Evolutionary conservation across 2,329 filamentous ascomycete genomes (phyloP), one percentile per base, ranked within the genome.

Genomic region (Sphaerulina musiva): DNA sequence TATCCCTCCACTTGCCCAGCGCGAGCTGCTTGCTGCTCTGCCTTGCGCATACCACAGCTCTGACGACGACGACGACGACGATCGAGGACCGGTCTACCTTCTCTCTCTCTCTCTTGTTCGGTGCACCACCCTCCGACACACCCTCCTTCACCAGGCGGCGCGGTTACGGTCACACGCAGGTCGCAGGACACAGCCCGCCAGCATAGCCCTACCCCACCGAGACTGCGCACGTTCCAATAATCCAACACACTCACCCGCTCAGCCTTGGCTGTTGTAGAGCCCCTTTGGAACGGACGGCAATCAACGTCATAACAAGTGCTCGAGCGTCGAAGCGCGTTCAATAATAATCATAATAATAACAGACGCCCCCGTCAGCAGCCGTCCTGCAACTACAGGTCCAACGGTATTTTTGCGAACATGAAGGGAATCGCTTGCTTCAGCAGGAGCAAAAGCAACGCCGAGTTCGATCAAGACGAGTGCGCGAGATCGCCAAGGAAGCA

Each of bases 371-470:
- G 20, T 4, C 26, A 29, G 26, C 50, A 38, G 42, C 32, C 48
- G 38, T 46, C 40, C 39, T 43, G 26, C 26, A 29, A 29, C 46
- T 34, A 50, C 48, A 45, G 32, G 12, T 38, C 20, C n/a, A 31
- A 48, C 46, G 40, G 41, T 14, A 38, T 36, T 40, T 45, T 36
- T 36, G 14, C 31, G 31, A 38, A 44, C 12, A 64, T 31, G 38
- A 68, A 67, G 66, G 60, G 55, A 14, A 55, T 68, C 51, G 63
- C 56, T 51, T 68, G 66, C 58, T 68, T 68, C 53, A 62, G 60
- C 44, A 36, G 46, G 51, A 58, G 12, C 34, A 38, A 47, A 45
- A 41, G 41, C 38, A 20, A 57, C 51, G 58, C 59, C 54, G 59
- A 57, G 53, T 55, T 39, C 42, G 17, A 45, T 41, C 40, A 51